Percentiles rank a stretch among this genome's conserved stretches.
Conservation (phyloP, 345 rosid genomes). For the Populus euphratica region DNA sequence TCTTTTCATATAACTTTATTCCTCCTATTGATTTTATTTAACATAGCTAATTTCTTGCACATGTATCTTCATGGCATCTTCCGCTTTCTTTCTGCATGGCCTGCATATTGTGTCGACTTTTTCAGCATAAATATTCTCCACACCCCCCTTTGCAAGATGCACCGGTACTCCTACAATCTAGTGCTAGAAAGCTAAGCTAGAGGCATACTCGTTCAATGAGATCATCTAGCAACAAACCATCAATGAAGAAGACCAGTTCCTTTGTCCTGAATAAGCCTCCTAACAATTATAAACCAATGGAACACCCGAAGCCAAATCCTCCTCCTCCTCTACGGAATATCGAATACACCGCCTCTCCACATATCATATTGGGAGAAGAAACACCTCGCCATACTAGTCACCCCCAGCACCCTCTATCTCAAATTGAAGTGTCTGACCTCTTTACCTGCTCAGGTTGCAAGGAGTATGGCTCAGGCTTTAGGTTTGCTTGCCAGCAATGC, state of each 20-base stretch:
- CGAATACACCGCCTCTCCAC: slow-evolving; percentile 58
- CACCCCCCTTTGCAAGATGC: slow-evolving; percentile 7
- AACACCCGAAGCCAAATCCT: neutral
- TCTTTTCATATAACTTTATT: neutral
- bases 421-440: slow-evolving; percentile 45
- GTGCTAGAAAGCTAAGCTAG: neutral
- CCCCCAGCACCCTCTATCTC: slow-evolving; percentile 53
- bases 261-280: slow-evolving; percentile 7
- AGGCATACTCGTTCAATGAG: too few species aligned
- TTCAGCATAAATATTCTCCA: slow-evolving; percentile 32
- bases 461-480: slow-evolving; percentile 72
- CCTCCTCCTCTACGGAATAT: slow-evolving; percentile 6
- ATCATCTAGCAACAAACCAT: slow-evolving; percentile 12
- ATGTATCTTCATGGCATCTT: neutral
- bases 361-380: slow-evolving; percentile 44
- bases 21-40: neutral
- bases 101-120: slow-evolving; percentile 15
- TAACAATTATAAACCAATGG: neutral
- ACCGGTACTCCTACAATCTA: slow-evolving; percentile 1
- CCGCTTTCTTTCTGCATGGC: slow-evolving; percentile 16
- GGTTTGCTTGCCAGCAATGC: slow-evolving; percentile 67
- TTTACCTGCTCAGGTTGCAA: slow-evolving; percentile 74
- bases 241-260: slow-evolving; percentile 18
- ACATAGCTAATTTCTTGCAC: neutral
- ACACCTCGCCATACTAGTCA: slow-evolving; percentile 49